Percentiles rank a stretch among this genome's conserved stretches.
Conservation (phyloP, 2,329 filamentous ascomycete genomes). For the Cercospora beticola region DNA sequence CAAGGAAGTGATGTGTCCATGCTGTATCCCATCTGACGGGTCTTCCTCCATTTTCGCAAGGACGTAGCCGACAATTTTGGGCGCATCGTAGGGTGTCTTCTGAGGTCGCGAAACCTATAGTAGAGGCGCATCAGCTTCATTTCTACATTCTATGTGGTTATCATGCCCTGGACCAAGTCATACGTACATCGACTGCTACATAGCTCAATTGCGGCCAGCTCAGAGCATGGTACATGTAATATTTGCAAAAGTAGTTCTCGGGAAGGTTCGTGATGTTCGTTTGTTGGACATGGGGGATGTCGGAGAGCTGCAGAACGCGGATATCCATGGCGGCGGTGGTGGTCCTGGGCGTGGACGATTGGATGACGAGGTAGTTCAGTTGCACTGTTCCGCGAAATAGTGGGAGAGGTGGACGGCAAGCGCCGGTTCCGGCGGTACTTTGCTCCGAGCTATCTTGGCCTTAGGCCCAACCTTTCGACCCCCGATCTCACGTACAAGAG, state of each 20-base stretch:
- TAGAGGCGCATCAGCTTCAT: background rate
- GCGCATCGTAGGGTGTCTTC: slow-evolving; percentile 79
- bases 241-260: slow-evolving; percentile 99
- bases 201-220: slow-evolving; percentile 98
- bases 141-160: background rate
- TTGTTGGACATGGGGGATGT: slow-evolving; percentile 91
- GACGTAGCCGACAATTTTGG: slow-evolving; percentile 98
- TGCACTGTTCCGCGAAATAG: background rate
- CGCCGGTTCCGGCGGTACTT: background rate
- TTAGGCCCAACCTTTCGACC: no score
- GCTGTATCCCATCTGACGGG: slow-evolving; percentile 81
- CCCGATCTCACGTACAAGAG: no score
- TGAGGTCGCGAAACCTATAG: slow-evolving; percentile 67
- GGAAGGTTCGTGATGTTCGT: slow-evolving; percentile 98
- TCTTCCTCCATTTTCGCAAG: slow-evolving; percentile 99
- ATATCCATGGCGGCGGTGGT: slow-evolving; percentile 70
- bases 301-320: slow-evolving; percentile 75
- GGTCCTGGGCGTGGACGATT: background rate
- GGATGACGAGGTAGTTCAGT: background rate
- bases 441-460: background rate
- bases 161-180: background rate
- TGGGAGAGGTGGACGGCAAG: background rate
- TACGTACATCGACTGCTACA: slow-evolving; percentile 77
- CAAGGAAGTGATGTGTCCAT: slow-evolving; percentile 94
- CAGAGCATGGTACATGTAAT: slow-evolving; percentile 98